These are phyloP conservation scores for Amauroascus niger DNA, from an alignment of 2,329 filamentous ascomycete species.

Conservation along the genomic window DNA sequence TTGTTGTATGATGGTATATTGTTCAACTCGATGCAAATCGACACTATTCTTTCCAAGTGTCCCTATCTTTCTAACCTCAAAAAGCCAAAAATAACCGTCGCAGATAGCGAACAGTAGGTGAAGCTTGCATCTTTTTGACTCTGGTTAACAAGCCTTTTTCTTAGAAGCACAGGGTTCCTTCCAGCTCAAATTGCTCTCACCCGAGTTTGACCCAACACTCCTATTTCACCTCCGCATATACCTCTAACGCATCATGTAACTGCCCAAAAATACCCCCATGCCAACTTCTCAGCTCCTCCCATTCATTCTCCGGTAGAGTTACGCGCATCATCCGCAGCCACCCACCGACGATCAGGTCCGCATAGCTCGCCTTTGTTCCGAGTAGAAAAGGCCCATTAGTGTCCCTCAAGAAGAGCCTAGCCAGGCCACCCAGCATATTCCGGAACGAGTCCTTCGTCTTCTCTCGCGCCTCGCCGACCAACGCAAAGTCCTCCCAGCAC, in stretches of 20 bases:
- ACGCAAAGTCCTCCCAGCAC: conserved; percentile 33
- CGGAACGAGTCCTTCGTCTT: conserved; percentile 36
- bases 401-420: conserved; percentile 34
- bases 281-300: conserved; percentile 13
- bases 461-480: conserved; percentile 34
- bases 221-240: conserved; percentile 30
- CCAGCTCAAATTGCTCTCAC: no score
- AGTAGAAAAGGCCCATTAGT: conserved; percentile 42
- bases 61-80: no score
- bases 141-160: no score
- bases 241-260: conserved; percentile 41
- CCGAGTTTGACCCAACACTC: no score
- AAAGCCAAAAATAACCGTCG: no score
- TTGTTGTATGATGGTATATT: no score
- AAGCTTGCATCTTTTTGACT: no score
- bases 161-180: no score
- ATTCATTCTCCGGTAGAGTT: conserved; percentile 1
- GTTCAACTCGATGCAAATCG: no score
- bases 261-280: conserved; percentile 14
- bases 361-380: conserved; percentile 41
- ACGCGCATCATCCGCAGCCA: conserved; percentile 43
- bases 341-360: conserved; percentile 48
- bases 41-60: no score
- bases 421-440: conserved; percentile 36
- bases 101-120: no score